A percentile compares a stretch with the other conserved stretches of the same genome.
phyloP scores from a whole-genome alignment of 106 monocot genomes.

The Allium cepa region DNA sequence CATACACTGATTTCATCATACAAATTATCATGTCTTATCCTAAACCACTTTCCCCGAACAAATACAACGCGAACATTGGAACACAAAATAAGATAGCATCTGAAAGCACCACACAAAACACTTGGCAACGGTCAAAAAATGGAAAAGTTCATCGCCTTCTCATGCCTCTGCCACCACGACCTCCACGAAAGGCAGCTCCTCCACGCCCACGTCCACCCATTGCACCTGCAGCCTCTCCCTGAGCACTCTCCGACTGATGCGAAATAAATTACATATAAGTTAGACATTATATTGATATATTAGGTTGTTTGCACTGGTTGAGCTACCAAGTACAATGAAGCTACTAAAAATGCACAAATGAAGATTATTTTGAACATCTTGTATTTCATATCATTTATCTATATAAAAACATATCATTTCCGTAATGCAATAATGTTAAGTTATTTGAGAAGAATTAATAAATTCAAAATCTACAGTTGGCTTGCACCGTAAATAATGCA shows the following conservation, averaged over 20 bases:
- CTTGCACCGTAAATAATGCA: no score
- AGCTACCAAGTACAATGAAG: not conserved
- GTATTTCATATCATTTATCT: not conserved
- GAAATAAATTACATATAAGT: not conserved
- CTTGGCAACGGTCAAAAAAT: no score
- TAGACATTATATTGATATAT: not conserved
- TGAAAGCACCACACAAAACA: no score
- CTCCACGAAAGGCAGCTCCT: slow-evolving; percentile 54
- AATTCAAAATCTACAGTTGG: no score
- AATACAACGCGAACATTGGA: no score
- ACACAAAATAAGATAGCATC: no score
- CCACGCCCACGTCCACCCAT: slow-evolving; percentile 87
- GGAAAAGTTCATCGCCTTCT: slow-evolving; percentile 56
- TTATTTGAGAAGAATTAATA: no score
- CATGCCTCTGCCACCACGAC: slow-evolving; percentile 93
- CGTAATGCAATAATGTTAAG: no score
- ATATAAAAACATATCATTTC: no score
- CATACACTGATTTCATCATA: no score
- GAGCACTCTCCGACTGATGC: slow-evolving; percentile 86
- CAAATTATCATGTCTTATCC: no score
- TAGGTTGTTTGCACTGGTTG: not conserved
- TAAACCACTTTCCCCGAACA: no score
- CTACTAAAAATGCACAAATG: not conserved
- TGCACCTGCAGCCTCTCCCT: slow-evolving; percentile 89
- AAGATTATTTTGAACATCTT: not conserved